phyloP scores from a whole-genome alignment of 352 stramenopile species.

The Phytophthora citricola region DNA sequence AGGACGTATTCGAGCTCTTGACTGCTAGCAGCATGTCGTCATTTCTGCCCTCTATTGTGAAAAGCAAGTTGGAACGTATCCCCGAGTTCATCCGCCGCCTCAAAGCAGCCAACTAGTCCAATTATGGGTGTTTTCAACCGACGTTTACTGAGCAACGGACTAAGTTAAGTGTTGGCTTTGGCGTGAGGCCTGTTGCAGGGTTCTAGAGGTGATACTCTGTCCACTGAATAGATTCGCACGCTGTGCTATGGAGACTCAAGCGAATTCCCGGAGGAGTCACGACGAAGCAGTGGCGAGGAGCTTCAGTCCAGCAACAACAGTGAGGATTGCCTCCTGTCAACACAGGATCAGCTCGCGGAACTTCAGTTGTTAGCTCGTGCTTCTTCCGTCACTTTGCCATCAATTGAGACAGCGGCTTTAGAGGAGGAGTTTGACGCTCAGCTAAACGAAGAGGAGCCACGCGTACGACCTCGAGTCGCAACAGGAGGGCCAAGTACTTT shows the following conservation, averaged over 20 bases:
- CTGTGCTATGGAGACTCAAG: slow-evolving; percentile 18
- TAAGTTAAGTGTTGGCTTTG: slow-evolving; percentile 3
- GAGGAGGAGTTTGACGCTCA: not conserved
- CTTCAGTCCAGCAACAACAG: slow-evolving; percentile 13
- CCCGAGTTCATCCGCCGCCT: slow-evolving; percentile 61
- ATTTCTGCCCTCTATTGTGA: slow-evolving; percentile 52
- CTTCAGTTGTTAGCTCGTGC: slow-evolving; percentile 52
- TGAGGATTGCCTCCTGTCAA: slow-evolving; percentile 12
- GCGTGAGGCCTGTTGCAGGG: too few species aligned
- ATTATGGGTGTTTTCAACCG: slow-evolving; percentile 33
- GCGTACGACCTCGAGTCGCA: slow-evolving; percentile 2
- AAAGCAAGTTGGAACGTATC: slow-evolving; percentile 55
- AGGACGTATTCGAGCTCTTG: slow-evolving; percentile 52
- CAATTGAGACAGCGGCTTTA: not conserved
- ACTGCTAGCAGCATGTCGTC: slow-evolving; percentile 38
- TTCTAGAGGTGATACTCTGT: not conserved
- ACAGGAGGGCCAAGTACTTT: slow-evolving; percentile 29
- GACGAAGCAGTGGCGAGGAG: slow-evolving; percentile 18
- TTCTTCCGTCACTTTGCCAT: slow-evolving; percentile 6
- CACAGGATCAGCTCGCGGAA: slow-evolving; percentile 49
- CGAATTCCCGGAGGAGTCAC: slow-evolving; percentile 12
- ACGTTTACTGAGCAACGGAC: slow-evolving; percentile 13
- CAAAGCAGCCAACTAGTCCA: slow-evolving; percentile 30
- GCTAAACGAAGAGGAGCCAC: slow-evolving; percentile 8
- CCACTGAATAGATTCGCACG: not conserved